A percentile compares a stretch with the other conserved stretches of the same genome.
phyloP scores from a whole-genome alignment of 805 yeast genomes.

The Lachancea fermentati region DNA sequence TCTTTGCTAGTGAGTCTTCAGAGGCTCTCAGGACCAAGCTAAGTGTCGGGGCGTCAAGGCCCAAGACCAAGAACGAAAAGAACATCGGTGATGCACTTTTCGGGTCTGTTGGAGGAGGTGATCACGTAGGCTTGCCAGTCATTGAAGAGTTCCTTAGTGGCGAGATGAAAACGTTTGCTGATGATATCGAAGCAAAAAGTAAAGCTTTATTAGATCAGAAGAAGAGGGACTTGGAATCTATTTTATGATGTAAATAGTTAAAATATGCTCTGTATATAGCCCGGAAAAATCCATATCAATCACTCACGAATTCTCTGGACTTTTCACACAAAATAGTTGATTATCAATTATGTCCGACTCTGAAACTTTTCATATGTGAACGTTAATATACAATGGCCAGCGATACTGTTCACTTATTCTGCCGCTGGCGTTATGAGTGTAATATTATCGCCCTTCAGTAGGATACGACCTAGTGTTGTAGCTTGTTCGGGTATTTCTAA shows the following conservation, averaged over 20 bases:
- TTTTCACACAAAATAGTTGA: neutral
- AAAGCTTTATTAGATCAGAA: slow-evolving; percentile 11
- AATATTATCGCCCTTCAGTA: slow-evolving; percentile 92
- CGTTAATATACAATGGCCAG: neutral
- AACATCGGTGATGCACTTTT: slow-evolving; percentile 33
- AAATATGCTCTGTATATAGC: slow-evolving; percentile 4
- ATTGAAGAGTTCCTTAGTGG: slow-evolving; percentile 34
- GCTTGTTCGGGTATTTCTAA: slow-evolving; percentile 19
- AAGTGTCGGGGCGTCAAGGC: slow-evolving; percentile 18
- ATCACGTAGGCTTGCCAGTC: slow-evolving; percentile 30
- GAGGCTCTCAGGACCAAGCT: slow-evolving; percentile 17
- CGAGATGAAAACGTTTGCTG: slow-evolving; percentile 28
- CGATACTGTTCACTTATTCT: neutral
- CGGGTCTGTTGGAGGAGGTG: slow-evolving; percentile 33
- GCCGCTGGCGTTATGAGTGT: slow-evolving; percentile 51
- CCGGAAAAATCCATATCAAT: neutral
- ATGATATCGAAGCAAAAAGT: slow-evolving; percentile 18
- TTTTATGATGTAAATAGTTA: slow-evolving; percentile 7
- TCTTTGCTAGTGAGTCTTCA: slow-evolving; percentile 22
- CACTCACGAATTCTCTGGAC: neutral
- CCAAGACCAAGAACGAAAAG: slow-evolving; percentile 20
- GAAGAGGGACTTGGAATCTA: slow-evolving; percentile 14
- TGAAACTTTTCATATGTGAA: neutral
- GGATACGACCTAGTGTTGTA: slow-evolving; percentile 61
- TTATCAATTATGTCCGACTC: neutral